Percentiles rank a stretch among this genome's conserved stretches.
Evolutionary conservation across 148 eudicot genomes (phyloP).

Genomic region (Rhododendron mucronatum): DNA sequence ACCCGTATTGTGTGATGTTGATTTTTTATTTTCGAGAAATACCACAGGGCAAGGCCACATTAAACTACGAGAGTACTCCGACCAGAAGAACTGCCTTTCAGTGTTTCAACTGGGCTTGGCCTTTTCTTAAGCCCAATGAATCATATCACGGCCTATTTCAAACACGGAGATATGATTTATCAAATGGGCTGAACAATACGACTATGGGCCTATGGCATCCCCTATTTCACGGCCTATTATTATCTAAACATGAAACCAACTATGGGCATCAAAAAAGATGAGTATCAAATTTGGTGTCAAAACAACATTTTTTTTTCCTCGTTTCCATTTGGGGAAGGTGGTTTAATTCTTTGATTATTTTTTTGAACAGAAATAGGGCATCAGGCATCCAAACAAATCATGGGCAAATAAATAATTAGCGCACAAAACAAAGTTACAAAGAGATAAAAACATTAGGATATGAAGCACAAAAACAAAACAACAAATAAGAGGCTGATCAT

Average conservation of each 20-base stretch:
- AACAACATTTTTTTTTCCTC: no score
- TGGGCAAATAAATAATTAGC: background rate
- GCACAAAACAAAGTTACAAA: background rate
- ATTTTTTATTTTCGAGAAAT: no score
- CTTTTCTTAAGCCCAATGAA: background rate
- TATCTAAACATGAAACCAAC: no score
- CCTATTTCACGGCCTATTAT: background rate
- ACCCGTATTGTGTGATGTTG: no score
- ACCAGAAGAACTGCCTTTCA: no score
- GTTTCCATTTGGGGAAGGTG: no score
- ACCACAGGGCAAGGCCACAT: no score
- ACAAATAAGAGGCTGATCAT: no score
- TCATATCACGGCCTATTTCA: background rate
- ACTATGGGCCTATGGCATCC: background rate
- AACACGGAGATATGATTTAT: no score
- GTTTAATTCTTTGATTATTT: background rate
- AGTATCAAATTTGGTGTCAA: no score
- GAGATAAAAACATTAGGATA: background rate
- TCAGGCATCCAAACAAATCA: background rate
- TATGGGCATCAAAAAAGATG: background rate
- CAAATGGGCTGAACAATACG: background rate
- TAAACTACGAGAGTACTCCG: no score
- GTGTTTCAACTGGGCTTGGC: background rate
- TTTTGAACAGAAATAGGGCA: background rate
- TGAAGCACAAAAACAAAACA: background rate